Evolutionary conservation across 2,329 filamentous ascomycete species (phyloP).

Genomic region (Ascochyta rabiei): DNA sequence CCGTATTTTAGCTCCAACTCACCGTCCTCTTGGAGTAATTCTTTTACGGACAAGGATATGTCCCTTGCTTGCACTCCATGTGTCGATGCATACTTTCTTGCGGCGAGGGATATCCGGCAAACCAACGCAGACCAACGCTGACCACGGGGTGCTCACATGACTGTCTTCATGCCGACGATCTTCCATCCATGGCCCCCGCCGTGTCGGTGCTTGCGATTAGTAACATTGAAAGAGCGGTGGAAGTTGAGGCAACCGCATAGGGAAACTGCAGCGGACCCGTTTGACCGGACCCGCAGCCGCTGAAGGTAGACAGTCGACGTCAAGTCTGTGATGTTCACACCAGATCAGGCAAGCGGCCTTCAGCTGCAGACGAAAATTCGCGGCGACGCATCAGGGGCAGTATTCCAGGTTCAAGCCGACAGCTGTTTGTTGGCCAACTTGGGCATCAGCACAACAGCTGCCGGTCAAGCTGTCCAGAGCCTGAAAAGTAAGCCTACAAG

Average conservation of each 20-base stretch:
- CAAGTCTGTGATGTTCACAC: not conserved
- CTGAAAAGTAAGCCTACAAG: not conserved
- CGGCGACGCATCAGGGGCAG: not conserved
- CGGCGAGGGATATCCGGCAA: slow-evolving; percentile 28
- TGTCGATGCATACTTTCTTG: slow-evolving; percentile 21
- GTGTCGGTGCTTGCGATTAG: slow-evolving; percentile 1
- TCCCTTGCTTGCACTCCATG: slow-evolving; percentile 8
- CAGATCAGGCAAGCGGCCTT: slow-evolving; percentile 3
- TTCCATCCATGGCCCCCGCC: slow-evolving; percentile 9
- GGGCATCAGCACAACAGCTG: slow-evolving; percentile 6
- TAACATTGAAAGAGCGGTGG: slow-evolving; percentile 32
- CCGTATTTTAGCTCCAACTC: slow-evolving; percentile 23
- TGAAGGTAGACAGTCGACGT: not conserved
- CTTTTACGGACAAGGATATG: slow-evolving; percentile 20
- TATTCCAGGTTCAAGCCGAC: not conserved
- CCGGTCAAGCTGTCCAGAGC: not conserved
- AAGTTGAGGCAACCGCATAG: slow-evolving; percentile 2
- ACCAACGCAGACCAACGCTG: slow-evolving; percentile 9
- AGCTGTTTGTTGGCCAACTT: not conserved
- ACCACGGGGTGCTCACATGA: slow-evolving; percentile 34
- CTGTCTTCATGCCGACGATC: slow-evolving; percentile 10
- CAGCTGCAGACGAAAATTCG: not conserved
- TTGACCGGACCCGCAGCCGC: slow-evolving; percentile 9
- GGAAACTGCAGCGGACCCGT: not conserved
- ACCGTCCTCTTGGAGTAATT: slow-evolving; percentile 24